Evolutionary conservation across 2,329 filamentous ascomycete species (phyloP), one percentile per base, ranked within the genome.

Genomic region (Cytospora mali): DNA sequence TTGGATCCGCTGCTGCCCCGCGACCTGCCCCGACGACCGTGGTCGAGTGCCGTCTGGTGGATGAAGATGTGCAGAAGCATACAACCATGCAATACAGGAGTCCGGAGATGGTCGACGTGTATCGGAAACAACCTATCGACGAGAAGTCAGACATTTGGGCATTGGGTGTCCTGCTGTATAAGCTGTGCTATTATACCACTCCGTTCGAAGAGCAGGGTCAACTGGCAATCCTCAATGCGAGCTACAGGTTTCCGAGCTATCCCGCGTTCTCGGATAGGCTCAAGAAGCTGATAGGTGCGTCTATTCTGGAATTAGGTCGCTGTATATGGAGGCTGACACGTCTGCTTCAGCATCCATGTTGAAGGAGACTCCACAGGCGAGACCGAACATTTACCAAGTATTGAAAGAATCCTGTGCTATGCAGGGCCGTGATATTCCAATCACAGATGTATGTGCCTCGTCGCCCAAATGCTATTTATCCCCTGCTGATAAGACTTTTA

Each of bases 131-230:
- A 70, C 93, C 95, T 0, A 97, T 99, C 72, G 92, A 99, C 73
- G 95, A 99, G 79, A 99, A 99, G 80, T 96, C 93, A 55, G 95
- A 99, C 75, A 97, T 99, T 31, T 99, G 93, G 95, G 95, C 95
- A 1, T 79, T 99, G 65, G 95, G 95, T 6, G 95, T 99, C 49
- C 80, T 99, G 63, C 78, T 99, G 60, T 99, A 99, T 81, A 99
- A 99, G 81, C 83, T 99, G 66, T 99, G 95, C 80, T 99, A 98
- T 77, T 99, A 99, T 77, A 99, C 95, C 1, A 99, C 95, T 6
- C 95, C 95, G 0, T 99, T 99, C 71, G 95, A 99, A 77, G 94
- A 98, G 67, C 93, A 97, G 72, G 95, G 95, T 28, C 94, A 97
- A 78, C 91, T 98, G 80, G 95, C 95, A 14, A 99, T 99, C 67